Conservation (phyloP, 345 rosid genomes). For the Eucalyptus camaldulensis region DNA sequence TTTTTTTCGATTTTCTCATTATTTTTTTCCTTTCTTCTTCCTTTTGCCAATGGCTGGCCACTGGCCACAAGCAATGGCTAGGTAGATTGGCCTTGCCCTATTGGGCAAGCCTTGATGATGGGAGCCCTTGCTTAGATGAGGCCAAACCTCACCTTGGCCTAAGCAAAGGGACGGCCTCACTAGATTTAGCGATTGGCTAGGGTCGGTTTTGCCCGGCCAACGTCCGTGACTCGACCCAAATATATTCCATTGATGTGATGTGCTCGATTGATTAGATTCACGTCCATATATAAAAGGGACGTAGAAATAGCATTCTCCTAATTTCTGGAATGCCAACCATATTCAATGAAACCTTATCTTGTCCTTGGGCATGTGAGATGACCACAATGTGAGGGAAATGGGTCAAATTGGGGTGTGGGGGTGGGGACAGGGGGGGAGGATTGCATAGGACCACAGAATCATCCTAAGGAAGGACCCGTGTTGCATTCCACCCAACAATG, state of each 20-base stretch:
- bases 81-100: not conserved
- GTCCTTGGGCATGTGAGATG: not conserved
- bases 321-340: not conserved
- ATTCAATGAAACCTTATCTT: not conserved
- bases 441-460: constrained; percentile 3
- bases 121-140: too few relatives aligned
- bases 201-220: fast-evolving
- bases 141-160: not conserved
- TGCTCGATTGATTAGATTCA: not conserved
- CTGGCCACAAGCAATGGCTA: not conserved
- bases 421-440: not conserved
- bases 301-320: not conserved
- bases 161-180: fast-evolving
- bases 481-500: constrained; percentile 1
- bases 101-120: too few relatives aligned
- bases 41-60: not conserved
- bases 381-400: not conserved
- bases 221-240: fast-evolving
- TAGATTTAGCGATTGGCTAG: too few relatives aligned
- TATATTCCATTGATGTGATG: not conserved
- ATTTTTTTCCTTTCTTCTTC: too few relatives aligned
- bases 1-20: too few relatives aligned
- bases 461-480: not conserved
- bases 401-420: not conserved
- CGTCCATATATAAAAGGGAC: not conserved